Base-by-base conservation (phyloP, 495 filamentous ascomycete genomes). In the Neurospora tetraspora region DNA sequence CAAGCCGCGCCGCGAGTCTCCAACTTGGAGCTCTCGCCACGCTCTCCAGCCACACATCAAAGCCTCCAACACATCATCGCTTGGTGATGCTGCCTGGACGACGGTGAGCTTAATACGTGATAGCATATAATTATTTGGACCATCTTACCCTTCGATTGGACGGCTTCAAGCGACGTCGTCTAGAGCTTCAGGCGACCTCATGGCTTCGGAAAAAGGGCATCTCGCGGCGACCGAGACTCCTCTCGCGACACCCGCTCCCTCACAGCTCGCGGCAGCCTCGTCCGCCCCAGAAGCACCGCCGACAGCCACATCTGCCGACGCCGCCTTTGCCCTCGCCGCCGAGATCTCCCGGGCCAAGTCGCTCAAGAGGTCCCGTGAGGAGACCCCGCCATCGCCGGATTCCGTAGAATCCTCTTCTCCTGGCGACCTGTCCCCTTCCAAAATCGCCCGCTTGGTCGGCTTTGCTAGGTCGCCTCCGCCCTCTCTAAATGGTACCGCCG, bases 401-500 rank as follows among this genome's bases (percentile, higher is more conserved):
- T 76, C 80, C n/a, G 53, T 61, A 61, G 74, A 78, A 27, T 72
- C 76, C 40, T 76, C 81, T 39, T 74, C 81, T 73, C 73, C 78
- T 11, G 79, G 82, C 72, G 81, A 85, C 27, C 73, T 82, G 9
- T 87, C 86, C 23, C 86, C 86, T 11, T 81, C 87, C 39, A 87
- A 89, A 75, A 82, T 86, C 42, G 86, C 87, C 38, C 82, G 84
- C 34, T 81, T 87, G 71, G 80, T 79, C 72, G 73, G 80, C 47
- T 82, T 84, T 16, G 83, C 89, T 18, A 82, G 88, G 59, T 73
- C 84, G 18, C 79, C 82, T 10, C 78, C 80, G 38, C 80, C 73
- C 12, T 61, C 53, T 31, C 61, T 89, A 40, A 89, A 87, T 12
- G 88, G 84, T 42, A 86, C 86, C n/a, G 85, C 84, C 65, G 87